Evolutionary conservation across 2,329 filamentous ascomycete species (phyloP).

Genomic region (Aureobasidium sp.): DNA sequence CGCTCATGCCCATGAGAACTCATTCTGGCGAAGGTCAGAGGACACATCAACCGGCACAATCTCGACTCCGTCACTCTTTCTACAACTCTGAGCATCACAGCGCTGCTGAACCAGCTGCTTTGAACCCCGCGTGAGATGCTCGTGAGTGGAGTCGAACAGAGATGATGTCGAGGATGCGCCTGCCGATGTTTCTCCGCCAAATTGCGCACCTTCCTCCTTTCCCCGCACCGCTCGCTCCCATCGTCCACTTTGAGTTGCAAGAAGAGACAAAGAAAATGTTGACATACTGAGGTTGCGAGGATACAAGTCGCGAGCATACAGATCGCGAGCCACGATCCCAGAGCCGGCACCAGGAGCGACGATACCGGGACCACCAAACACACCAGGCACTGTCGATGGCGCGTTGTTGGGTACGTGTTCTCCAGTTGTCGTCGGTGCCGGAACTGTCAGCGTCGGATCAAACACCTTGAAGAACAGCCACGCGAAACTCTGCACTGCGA

Average conservation of each 20-base stretch:
- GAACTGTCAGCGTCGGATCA: slow-evolving; percentile 31
- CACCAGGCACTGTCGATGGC: slow-evolving; percentile 1
- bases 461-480: slow-evolving; percentile 42
- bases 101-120: too few species aligned
- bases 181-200: not conserved
- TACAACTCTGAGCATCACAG: too few species aligned
- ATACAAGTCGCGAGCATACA: not conserved
- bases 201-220: not conserved
- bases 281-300: not conserved
- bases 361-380: not conserved
- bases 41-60: too few species aligned
- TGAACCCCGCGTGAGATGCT: not conserved
- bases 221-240: not conserved
- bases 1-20: not conserved
- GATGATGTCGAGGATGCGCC: not conserved
- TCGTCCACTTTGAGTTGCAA: slow-evolving; percentile 22
- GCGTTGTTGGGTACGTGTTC: not conserved
- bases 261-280: slow-evolving; percentile 21
- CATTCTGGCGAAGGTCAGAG: too few species aligned
- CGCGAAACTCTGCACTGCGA: slow-evolving; percentile 38
- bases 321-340: not conserved
- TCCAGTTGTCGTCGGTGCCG: not conserved
- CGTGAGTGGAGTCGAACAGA: not conserved
- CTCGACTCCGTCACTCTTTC: too few species aligned
- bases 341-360: not conserved